Evolutionary conservation across 371 early-diverging fungal genomes (phyloP).

Genomic region (Chytridium lagenaria): DNA sequence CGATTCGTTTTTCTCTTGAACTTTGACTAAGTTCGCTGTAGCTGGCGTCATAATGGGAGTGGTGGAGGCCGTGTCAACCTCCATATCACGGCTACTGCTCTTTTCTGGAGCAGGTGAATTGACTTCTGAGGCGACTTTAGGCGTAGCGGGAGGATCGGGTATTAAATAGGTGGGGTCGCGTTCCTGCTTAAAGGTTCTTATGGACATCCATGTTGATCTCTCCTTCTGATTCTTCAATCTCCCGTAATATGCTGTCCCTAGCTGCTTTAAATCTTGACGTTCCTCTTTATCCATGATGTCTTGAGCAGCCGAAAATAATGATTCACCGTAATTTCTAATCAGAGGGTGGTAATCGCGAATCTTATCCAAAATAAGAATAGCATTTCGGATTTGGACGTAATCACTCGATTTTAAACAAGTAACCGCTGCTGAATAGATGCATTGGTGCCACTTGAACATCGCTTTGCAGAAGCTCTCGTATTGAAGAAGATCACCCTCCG

Average conservation of each 20-base stretch:
- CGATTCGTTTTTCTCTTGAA: not conserved
- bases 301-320: slow-evolving; percentile 36
- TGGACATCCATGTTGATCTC: slow-evolving; percentile 32
- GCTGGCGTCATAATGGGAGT: not conserved
- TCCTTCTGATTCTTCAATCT: slow-evolving; percentile 26
- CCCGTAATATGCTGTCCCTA: slow-evolving; percentile 48
- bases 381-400: slow-evolving; percentile 74
- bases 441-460: slow-evolving; percentile 81
- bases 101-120: not conserved
- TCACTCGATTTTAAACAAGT: slow-evolving; percentile 66
- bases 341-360: slow-evolving; percentile 70
- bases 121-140: not conserved
- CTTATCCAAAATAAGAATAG: slow-evolving; percentile 72
- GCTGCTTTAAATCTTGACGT: slow-evolving; percentile 59
- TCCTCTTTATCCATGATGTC: slow-evolving; percentile 49
- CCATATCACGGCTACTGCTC: not conserved
- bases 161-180: slow-evolving; percentile 12
- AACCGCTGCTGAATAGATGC: slow-evolving; percentile 46
- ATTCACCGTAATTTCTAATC: slow-evolving; percentile 58
- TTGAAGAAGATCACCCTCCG: slow-evolving; percentile 53
- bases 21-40: not conserved
- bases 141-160: not conserved
- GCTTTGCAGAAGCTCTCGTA: slow-evolving; percentile 74
- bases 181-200: slow-evolving; percentile 17
- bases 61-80: not conserved